These are phyloP conservation scores for Tetrapisispora arboricola DNA, from an alignment of 805 yeast species.

Conservation along the genomic window DNA sequence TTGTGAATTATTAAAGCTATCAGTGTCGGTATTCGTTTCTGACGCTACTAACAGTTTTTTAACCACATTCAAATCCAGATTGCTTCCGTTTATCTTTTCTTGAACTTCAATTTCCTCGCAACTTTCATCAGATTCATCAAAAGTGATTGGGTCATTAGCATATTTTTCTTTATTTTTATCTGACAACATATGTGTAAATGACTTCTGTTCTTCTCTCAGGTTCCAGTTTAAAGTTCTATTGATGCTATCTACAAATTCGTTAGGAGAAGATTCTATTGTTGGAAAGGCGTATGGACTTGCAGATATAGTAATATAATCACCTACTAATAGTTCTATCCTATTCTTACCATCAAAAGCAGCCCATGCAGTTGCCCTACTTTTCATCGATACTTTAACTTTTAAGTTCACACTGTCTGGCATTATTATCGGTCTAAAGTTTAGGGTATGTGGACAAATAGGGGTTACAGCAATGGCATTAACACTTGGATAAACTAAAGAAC, in stretches of 20 bases:
- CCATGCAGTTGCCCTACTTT: slow-evolving; percentile 88
- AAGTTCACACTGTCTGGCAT: slow-evolving; percentile 88
- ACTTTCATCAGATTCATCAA: slow-evolving; percentile 4
- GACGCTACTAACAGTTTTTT: neutral
- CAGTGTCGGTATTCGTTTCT: neutral
- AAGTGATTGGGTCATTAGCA: slow-evolving; percentile 6
- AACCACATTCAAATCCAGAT: neutral
- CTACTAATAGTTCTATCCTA: slow-evolving; percentile 67
- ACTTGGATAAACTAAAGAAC: slow-evolving; percentile 88
- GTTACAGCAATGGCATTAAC: slow-evolving; percentile 88
- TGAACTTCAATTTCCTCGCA: slow-evolving; percentile 5
- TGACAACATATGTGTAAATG: slow-evolving; percentile 38
- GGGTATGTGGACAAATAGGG: slow-evolving; percentile 93
- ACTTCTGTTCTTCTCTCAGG: slow-evolving; percentile 77
- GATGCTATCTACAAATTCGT: slow-evolving; percentile 76
- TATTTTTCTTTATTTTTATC: slow-evolving; percentile 11
- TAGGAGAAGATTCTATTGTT: slow-evolving; percentile 63
- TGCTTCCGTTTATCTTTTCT: neutral
- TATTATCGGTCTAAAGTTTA: slow-evolving; percentile 84
- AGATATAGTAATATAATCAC: slow-evolving; percentile 74
- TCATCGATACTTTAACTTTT: slow-evolving; percentile 71
- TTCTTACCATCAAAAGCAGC: slow-evolving; percentile 92
- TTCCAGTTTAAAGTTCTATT: slow-evolving; percentile 90
- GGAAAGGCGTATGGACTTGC: slow-evolving; percentile 94
- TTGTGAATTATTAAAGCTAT: neutral